Percentiles rank a stretch among this genome's conserved stretches.
Conservation (phyloP, 202 grass and related monocot genomes). For the Setaria viridis region DNA sequence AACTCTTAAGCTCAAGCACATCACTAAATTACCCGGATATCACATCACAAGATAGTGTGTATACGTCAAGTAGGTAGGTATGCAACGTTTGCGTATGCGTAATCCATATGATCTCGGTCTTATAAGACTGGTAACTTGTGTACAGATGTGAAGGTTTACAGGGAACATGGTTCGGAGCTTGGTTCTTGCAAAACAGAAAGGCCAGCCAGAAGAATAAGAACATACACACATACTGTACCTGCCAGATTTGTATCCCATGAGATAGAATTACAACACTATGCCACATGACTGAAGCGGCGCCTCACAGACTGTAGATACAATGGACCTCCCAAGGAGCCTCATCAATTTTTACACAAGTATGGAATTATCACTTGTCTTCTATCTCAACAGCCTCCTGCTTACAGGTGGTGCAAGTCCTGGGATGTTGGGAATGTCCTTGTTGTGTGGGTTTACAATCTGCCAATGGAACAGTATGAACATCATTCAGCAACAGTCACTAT, state of each 20-base stretch:
- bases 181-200: constrained; percentile 23
- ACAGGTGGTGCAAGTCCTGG: constrained; percentile 87
- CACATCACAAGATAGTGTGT: neutral
- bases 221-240: constrained; percentile 21
- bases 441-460: constrained; percentile 95
- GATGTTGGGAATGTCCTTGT: constrained; percentile 82
- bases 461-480: constrained; percentile 37
- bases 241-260: neutral
- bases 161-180: neutral
- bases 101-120: neutral
- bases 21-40: neutral
- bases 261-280: constrained; percentile 31
- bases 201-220: constrained; percentile 19
- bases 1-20: neutral
- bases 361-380: constrained; percentile 50
- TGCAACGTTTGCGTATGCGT: neutral
- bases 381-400: constrained; percentile 71
- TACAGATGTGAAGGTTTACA: constrained; percentile 31
- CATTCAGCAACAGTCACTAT: neutral
- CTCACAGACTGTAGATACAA: constrained; percentile 12
- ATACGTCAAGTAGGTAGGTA: neutral
- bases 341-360: constrained; percentile 38
- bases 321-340: constrained; percentile 26
- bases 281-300: constrained; percentile 20
- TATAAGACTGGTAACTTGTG: neutral